A percentile compares a stretch with the other conserved stretches of the same genome.
These are phyloP conservation scores for Chlamydomonas reinhardtii DNA, from an alignment of 163 green algal genomes.

Conservation along the genomic window DNA sequence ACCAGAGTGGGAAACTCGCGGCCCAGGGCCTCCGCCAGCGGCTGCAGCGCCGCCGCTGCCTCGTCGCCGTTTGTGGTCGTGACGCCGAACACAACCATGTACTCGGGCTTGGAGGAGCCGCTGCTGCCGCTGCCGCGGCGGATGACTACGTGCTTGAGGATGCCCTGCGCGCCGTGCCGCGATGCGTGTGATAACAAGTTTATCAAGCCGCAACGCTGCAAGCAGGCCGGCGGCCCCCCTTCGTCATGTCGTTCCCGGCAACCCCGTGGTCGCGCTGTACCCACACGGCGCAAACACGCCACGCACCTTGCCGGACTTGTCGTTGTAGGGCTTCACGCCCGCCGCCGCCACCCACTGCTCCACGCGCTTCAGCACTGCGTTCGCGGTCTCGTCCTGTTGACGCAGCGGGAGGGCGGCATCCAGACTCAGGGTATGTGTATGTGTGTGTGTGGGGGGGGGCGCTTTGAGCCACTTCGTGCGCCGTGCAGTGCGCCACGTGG, in stretches of 20 bases:
- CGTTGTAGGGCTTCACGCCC: conserved; percentile 49
- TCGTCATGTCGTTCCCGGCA: too few relatives aligned
- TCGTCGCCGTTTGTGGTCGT: not conserved
- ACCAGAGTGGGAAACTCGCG: conserved; percentile 32
- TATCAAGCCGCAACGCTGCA: too few relatives aligned
- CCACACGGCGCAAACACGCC: too few relatives aligned
- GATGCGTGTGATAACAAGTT: too few relatives aligned
- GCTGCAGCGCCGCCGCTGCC: not conserved
- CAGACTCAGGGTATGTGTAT: too few relatives aligned
- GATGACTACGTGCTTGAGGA: conserved; percentile 39
- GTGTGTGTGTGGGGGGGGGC: too few relatives aligned
- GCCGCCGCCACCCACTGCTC: not conserved
- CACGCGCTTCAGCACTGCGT: conserved; percentile 17
- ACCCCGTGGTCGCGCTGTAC: too few relatives aligned
- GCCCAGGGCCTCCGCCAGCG: conserved; percentile 13
- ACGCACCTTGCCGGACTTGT: conserved; percentile 16
- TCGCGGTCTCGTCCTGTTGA: not conserved
- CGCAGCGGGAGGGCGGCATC: not conserved
- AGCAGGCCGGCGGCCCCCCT: too few relatives aligned
- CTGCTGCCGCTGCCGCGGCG: conserved; percentile 9
- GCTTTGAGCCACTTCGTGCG: too few relatives aligned
- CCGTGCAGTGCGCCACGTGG: too few relatives aligned
- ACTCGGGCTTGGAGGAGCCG: not conserved
- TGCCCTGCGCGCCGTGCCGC: not conserved
- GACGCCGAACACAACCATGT: conserved; percentile 25